A percentile compares a stretch with the other conserved stretches of the same genome.
phyloP scores from a whole-genome alignment of 352 stramenopile genomes.

The Phytophthora podocarpi region DNA sequence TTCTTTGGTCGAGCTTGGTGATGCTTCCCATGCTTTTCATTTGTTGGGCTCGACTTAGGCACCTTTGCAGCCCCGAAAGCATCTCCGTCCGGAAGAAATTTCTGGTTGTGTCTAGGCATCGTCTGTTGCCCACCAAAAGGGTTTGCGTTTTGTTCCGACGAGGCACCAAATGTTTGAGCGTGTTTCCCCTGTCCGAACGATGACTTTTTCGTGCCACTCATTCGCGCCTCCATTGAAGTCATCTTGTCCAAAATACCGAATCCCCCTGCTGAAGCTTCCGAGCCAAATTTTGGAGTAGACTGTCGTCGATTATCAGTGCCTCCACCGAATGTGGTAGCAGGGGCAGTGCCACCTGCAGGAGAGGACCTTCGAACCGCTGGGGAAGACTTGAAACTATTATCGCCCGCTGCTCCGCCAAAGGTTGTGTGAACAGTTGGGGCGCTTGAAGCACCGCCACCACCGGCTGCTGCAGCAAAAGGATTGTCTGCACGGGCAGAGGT shows the following conservation, averaged over 20 bases:
- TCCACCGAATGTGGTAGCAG: constrained; percentile 28
- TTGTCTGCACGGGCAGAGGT: constrained; percentile 21
- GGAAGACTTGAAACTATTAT: constrained; percentile 12
- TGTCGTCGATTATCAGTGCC: constrained; percentile 26
- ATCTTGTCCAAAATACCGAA: constrained; percentile 23
- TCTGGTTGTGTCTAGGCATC: constrained; percentile 9
- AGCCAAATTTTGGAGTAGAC: constrained; percentile 18
- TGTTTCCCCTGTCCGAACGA: constrained; percentile 28
- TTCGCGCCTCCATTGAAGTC: constrained; percentile 35
- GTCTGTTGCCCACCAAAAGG: constrained; percentile 18
- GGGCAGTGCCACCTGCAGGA: not conserved
- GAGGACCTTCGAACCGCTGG: constrained; percentile 22
- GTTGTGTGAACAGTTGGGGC: constrained; percentile 17
- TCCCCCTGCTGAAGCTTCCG: constrained; percentile 17
- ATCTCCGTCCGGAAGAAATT: constrained; percentile 2
- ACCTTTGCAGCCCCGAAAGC: constrained; percentile 4
- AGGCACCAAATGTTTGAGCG: constrained; percentile 12
- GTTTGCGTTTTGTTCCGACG: constrained; percentile 6
- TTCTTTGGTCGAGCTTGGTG: constrained; percentile 35
- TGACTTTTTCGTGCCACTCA: constrained; percentile 37
- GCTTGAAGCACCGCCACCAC: not conserved
- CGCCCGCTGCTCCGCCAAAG: constrained; percentile 28
- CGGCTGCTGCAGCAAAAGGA: constrained; percentile 24
- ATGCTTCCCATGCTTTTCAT: constrained; percentile 27
- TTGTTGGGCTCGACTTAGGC: constrained; percentile 15